phyloP scores from a whole-genome alignment of 305 asterid species.

The Nicotiana rustica region DNA sequence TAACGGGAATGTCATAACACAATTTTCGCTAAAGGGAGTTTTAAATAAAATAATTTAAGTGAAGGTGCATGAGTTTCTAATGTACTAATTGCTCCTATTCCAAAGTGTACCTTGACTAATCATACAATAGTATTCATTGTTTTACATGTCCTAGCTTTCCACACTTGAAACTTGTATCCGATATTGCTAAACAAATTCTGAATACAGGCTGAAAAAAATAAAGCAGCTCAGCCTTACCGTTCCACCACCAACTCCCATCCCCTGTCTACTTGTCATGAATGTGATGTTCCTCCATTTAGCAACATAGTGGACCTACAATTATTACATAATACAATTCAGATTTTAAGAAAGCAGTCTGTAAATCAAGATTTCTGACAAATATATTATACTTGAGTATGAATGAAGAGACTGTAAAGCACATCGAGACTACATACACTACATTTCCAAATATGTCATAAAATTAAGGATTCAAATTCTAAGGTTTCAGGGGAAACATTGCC shows the following conservation, averaged over 20 bases:
- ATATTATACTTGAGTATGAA: neutral
- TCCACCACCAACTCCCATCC: conserved; percentile 96
- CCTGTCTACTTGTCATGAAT: conserved; percentile 97
- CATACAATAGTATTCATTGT: neutral
- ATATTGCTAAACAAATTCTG: neutral
- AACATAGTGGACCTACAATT: conserved; percentile 83
- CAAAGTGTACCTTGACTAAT: neutral
- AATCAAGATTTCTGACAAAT: neutral
- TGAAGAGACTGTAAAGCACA: conserved; percentile 14
- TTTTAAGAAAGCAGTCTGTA: neutral
- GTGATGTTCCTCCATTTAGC: conserved; percentile 95
- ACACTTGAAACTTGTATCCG: neutral
- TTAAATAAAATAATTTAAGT: neutral
- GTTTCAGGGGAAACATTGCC: neutral
- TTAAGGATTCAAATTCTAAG: neutral
- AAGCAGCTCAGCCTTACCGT: conserved; percentile 60
- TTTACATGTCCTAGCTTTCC: neutral
- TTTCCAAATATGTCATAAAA: neutral
- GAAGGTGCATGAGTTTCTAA: conserved; percentile 12
- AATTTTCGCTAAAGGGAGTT: neutral
- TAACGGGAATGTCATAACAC: conserved; percentile 10
- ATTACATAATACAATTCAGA: conserved; percentile 28
- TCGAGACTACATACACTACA: neutral
- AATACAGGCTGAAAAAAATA: conserved; percentile 1
- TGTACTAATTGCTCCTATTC: conserved; percentile 1